phyloP scores from a whole-genome alignment of 1,139 yeast genomes.

The Wickerhamomyces sp. region DNA sequence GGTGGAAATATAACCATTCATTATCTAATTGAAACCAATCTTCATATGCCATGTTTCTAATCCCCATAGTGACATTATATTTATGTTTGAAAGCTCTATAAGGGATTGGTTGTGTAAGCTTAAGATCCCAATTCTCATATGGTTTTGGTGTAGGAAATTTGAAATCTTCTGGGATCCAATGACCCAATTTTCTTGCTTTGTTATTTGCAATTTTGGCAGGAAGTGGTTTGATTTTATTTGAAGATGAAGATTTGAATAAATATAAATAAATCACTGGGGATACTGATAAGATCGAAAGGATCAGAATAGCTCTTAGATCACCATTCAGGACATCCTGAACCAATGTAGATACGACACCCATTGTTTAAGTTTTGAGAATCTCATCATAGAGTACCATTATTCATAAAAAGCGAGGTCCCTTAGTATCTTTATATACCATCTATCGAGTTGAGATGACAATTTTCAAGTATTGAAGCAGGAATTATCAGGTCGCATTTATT shows the following conservation, averaged over 20 bases:
- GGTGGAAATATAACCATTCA: constrained; percentile 54
- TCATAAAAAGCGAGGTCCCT: not conserved
- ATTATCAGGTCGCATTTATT: not conserved
- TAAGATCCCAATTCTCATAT: constrained; percentile 45
- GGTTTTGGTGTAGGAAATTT: constrained; percentile 45
- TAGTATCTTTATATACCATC: not conserved
- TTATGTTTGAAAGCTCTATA: constrained; percentile 60
- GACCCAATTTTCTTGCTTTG: constrained; percentile 37
- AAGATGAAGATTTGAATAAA: not conserved
- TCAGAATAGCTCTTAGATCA: not conserved
- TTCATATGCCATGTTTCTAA: constrained; percentile 51
- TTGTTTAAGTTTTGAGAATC: not conserved
- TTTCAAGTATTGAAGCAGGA: no score
- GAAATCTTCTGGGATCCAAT: constrained; percentile 51
- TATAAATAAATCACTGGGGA: not conserved
- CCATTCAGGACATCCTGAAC: not conserved
- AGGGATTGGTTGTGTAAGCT: constrained; percentile 49
- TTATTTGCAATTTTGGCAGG: constrained; percentile 31
- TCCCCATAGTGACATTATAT: constrained; percentile 59
- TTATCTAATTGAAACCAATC: constrained; percentile 64
- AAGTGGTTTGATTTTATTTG: constrained; percentile 19
- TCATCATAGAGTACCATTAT: no score
- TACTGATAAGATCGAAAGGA: not conserved
- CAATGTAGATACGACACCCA: not conserved
- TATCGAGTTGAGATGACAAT: no score